Conservation (phyloP, 495 filamentous ascomycete species). For the Glarea lozoyensis region DNA sequence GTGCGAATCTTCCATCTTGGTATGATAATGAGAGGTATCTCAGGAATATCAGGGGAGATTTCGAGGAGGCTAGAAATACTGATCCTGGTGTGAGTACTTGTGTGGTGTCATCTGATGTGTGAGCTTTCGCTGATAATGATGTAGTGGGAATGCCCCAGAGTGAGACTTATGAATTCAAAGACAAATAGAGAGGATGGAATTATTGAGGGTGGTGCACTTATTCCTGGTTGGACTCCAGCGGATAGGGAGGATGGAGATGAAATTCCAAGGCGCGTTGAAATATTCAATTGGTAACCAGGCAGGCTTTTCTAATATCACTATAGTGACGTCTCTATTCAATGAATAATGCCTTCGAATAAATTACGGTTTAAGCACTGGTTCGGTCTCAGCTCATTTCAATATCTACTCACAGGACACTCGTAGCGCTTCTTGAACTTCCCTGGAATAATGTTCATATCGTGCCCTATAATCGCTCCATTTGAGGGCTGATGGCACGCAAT, state of each 20-base stretch:
- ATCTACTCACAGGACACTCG: no score
- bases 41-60: constrained; percentile 2
- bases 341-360: no score
- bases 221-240: background rate
- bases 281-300: no score
- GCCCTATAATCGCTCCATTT: no score
- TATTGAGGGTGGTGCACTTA: background rate
- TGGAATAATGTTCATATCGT: no score
- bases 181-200: background rate
- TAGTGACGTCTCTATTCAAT: no score
- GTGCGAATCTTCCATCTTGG: constrained; percentile 1
- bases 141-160: background rate
- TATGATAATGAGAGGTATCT: background rate
- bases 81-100: constrained; percentile 14
- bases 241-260: background rate
- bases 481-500: no score
- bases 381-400: no score
- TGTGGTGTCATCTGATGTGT: background rate
- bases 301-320: no score
- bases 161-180: background rate
- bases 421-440: no score
- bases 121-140: background rate
- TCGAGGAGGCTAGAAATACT: constrained; percentile 6
- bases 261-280: background rate
- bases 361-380: no score